Conservation (phyloP, 805 yeast species). For the Sugiyamaella americana region DNA sequence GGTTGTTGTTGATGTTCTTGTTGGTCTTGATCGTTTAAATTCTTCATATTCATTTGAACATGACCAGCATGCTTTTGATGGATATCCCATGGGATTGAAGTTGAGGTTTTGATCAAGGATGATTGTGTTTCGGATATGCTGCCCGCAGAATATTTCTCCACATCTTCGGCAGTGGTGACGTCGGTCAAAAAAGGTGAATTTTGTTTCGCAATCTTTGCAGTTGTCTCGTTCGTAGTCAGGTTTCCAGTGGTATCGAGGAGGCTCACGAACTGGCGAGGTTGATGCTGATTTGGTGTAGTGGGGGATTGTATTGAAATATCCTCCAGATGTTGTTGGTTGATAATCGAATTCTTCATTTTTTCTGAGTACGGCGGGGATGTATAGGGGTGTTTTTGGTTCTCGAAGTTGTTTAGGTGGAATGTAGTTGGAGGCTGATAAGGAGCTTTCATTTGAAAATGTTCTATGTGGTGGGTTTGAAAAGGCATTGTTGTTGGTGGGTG, state of each 20-base stretch:
- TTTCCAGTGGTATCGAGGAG: conserved; percentile 39
- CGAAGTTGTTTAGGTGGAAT: conserved; percentile 46
- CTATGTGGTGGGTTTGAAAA: conserved; percentile 5
- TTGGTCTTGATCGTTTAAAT: background rate
- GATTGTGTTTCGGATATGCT: conserved; percentile 54
- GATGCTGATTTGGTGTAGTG: conserved; percentile 1
- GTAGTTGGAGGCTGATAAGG: conserved; percentile 14
- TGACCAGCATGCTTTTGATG: conserved; percentile 62
- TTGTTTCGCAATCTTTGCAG: conserved; percentile 63
- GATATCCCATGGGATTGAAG: conserved; percentile 60
- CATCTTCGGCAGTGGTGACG: conserved; percentile 82
- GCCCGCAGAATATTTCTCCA: conserved; percentile 73
- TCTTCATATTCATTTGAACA: conserved; percentile 52
- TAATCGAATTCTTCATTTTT: conserved; percentile 30
- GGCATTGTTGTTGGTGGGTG: conserved; percentile 13
- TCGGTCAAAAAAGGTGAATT: conserved; percentile 72
- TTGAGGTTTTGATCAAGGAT: conserved; percentile 43
- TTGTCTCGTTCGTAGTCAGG: conserved; percentile 58
- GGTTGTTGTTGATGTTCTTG: background rate
- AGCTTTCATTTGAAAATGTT: conserved; percentile 6
- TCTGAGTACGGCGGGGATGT: conserved; percentile 82
- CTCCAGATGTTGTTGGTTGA: background rate
- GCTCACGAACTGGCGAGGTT: conserved; percentile 23
- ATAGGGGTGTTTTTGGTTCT: conserved; percentile 79
- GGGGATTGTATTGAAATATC: background rate